phyloP scores from a whole-genome alignment of 148 eudicot species.

The Silene latifolia region DNA sequence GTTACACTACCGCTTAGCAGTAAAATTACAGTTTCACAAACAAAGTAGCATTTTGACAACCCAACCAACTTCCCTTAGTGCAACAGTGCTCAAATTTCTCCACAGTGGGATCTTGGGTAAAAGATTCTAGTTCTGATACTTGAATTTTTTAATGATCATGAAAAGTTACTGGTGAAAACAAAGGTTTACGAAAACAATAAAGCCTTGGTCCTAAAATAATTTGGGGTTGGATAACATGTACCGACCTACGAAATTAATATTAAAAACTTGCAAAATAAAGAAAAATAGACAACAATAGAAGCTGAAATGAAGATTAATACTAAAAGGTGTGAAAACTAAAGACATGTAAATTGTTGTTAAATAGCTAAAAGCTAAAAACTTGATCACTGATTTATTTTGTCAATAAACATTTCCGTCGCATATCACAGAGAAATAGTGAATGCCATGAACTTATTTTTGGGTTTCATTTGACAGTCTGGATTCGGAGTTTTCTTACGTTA shows the following conservation, averaged over 20 bases:
- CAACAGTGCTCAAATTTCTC: neutral
- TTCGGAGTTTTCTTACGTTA: neutral
- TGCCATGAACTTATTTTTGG: no score
- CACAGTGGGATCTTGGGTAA: neutral
- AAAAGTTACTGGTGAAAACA: neutral
- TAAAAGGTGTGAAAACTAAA: neutral
- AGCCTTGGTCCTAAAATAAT: neutral
- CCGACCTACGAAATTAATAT: no score
- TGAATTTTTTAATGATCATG: neutral
- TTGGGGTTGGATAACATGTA: no score
- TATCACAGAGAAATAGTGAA: no score
- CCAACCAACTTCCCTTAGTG: neutral
- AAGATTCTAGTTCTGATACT: neutral
- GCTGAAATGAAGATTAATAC: neutral
- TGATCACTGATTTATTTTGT: neutral
- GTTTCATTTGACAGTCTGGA: neutral
- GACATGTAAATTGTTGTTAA: neutral
- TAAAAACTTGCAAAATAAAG: no score
- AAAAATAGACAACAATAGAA: no score
- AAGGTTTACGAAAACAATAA: neutral
- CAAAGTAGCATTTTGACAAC: neutral
- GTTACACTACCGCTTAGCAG: neutral
- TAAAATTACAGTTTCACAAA: neutral
- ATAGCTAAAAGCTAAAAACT: neutral
- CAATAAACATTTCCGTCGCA: no score